Evolutionary conservation across 495 filamentous ascomycete genomes (phyloP).

Genomic region (Aspergillus sclerotiicarbonarius): DNA sequence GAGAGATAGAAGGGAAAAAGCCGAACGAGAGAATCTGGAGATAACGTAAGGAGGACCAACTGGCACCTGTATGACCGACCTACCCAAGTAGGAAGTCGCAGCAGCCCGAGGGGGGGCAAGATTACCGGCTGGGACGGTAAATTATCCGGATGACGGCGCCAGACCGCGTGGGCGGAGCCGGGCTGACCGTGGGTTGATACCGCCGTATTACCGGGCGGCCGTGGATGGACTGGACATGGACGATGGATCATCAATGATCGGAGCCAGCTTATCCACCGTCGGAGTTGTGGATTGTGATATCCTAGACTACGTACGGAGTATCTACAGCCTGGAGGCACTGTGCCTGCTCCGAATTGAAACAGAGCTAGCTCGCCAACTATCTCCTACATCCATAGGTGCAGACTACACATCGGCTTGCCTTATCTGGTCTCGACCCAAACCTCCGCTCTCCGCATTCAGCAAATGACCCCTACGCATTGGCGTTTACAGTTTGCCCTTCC

Average conservation of each 20-base stretch:
- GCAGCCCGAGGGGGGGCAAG: background rate
- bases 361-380: too few species aligned
- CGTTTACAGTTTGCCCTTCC: background rate
- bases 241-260: background rate
- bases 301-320: background rate
- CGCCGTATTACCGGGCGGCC: background rate
- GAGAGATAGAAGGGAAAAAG: slow-evolving; percentile 1
- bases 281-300: background rate
- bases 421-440: too few species aligned
- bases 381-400: too few species aligned
- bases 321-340: too few species aligned
- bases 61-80: slow-evolving; percentile 8
- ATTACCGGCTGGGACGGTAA: slow-evolving; percentile 10
- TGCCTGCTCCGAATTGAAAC: too few species aligned
- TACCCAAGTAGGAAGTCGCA: slow-evolving; percentile 1
- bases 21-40: slow-evolving; percentile 14
- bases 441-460: background rate
- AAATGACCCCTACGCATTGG: background rate
- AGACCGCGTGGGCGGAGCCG: background rate
- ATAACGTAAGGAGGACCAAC: slow-evolving; percentile 23
- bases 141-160: slow-evolving; percentile 1
- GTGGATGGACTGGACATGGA: background rate
- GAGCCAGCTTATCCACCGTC: background rate
- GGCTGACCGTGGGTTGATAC: slow-evolving; percentile 1
- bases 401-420: too few species aligned